Base-by-base conservation (phyloP, 2,329 filamentous ascomycete genomes). In the Apiospora marii region DNA sequence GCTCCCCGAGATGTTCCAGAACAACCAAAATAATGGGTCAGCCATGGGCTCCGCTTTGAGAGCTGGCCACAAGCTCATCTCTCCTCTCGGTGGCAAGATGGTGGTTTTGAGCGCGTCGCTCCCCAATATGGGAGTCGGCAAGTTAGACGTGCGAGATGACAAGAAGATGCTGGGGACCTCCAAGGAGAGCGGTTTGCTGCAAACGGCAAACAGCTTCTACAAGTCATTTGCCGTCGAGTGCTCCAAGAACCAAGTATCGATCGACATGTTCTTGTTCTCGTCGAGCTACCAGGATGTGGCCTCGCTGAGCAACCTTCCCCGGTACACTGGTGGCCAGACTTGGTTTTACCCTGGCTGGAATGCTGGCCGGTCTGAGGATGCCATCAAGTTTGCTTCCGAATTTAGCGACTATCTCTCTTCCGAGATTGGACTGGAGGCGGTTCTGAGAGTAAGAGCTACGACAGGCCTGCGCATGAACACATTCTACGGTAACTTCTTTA, bases 401-500 rank as follows among this genome's bases (percentile, higher is more conserved):
- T 98, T 99, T 81, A 97, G 95, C 79, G 96, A 98, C 80, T 98
- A 96, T 80, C 86, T 99, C n/a, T 98, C 95, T 13, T 92, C 95
- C 0, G 96, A 99, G 83, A 98, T 99, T 80, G 96, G 96, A 0
- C 85, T 99, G 48, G 96, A 99, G 84, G 96, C 96, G 61, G 96
- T 99, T 49, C 92, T 99, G 72, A 93, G 96, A 81, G 96, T 99
- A 51, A 92, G 96, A 76, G 96, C 96, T 24, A 98, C 95, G 1
- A 98, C 95, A 34, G 96, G 96, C 70, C 85, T 99, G 73, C 92
- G 96, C 71, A 98, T 98, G 93, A 98, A 92, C 85, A 95, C 96
- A 1, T 99, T 99, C 85, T 99, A 98, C 83, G 96, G 96, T 77
- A 99, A 99, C 86, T 99, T 99, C 85, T 99, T 99, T 88, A 99